Percentiles rank a stretch among this genome's conserved stretches.
phyloP scores from a whole-genome alignment of 2,329 filamentous ascomycete species.

The Alternaria ventricosa region DNA sequence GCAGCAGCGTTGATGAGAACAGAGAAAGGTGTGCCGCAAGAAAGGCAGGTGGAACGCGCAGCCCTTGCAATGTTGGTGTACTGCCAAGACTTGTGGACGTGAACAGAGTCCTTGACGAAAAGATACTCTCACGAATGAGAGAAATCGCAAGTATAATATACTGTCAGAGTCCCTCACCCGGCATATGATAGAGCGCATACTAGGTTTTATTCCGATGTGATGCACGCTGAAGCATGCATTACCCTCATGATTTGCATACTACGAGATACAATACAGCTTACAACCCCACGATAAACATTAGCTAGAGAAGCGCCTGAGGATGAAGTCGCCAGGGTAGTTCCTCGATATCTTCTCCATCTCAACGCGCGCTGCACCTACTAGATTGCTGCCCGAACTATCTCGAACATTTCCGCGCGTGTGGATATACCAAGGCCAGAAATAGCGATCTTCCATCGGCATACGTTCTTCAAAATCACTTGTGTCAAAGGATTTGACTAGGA shows the following conservation, averaged over 20 bases:
- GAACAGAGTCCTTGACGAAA: not conserved
- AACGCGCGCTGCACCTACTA: not conserved
- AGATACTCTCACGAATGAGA: too few relatives aligned
- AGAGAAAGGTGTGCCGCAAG: not conserved
- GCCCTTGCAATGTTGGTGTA: not conserved
- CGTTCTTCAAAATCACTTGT: not conserved
- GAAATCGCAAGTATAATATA: too few relatives aligned
- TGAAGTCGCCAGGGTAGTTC: not conserved
- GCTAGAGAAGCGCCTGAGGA: not conserved
- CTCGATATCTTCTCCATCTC: not conserved
- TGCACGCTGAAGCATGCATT: not conserved
- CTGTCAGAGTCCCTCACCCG: not conserved
- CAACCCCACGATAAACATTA: not conserved
- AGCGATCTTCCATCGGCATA: not conserved
- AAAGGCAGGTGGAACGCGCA: not conserved
- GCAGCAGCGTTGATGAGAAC: not conserved
- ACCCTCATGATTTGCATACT: not conserved
- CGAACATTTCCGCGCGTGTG: not conserved
- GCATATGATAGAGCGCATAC: not conserved
- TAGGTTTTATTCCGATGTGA: not conserved
- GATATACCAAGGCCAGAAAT: not conserved
- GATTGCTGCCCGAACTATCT: not conserved
- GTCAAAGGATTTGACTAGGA: not conserved
- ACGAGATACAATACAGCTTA: not conserved
- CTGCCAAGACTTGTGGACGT: not conserved